Conservation (phyloP, 768 basidiomycete genomes). For the Lentinus tigrinus region DNA sequence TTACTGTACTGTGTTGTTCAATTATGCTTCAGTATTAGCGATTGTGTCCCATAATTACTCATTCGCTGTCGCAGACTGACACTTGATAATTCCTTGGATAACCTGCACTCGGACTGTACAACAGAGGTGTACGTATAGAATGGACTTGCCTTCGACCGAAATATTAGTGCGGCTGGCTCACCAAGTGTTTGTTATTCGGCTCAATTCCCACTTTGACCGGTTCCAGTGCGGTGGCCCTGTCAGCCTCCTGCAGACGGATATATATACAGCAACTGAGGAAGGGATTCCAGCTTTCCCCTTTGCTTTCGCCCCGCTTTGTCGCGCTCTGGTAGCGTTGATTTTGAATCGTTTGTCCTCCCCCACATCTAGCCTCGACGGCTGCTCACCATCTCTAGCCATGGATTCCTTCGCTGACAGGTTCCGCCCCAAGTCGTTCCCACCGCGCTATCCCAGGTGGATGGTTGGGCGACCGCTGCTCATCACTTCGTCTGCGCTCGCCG, state of each 20-base stretch:
- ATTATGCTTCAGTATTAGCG: too few relatives aligned
- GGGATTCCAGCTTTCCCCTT: neutral
- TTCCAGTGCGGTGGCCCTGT: neutral
- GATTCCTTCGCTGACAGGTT: slow-evolving; percentile 22
- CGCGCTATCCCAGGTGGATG: slow-evolving; percentile 53
- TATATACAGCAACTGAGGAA: neutral
- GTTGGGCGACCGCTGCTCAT: slow-evolving; percentile 48
- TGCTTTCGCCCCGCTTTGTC: neutral
- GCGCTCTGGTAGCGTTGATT: too few relatives aligned
- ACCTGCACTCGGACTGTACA: neutral
- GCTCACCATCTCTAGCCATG: neutral
- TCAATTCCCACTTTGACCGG: neutral
- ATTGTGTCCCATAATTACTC: neutral
- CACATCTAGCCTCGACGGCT: neutral
- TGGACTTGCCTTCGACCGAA: neutral
- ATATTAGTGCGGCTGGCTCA: neutral
- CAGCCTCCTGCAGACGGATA: neutral
- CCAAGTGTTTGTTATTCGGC: neutral
- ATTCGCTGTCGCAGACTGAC: neutral
- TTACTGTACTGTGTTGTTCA: too few relatives aligned
- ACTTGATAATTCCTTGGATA: neutral
- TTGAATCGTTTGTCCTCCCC: neutral
- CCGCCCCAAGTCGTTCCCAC: slow-evolving; percentile 38
- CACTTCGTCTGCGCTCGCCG: slow-evolving; percentile 51
- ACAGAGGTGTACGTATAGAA: neutral